Conservation (phyloP, 2,329 filamentous ascomycete genomes). For the Podosphaera aphanis region DNA sequence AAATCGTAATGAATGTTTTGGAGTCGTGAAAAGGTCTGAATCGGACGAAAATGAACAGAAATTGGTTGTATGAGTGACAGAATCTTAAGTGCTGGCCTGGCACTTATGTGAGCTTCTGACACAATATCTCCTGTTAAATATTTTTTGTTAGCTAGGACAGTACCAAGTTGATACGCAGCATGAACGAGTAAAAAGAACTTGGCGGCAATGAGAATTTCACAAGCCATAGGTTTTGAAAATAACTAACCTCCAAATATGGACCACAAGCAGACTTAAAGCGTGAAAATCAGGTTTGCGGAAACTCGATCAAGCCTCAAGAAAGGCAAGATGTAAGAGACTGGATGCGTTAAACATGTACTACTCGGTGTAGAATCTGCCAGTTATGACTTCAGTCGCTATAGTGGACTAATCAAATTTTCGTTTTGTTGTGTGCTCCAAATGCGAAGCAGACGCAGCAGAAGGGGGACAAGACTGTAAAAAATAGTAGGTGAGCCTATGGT, state of each 20-base stretch:
- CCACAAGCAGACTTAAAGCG: not conserved
- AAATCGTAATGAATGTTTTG: no score
- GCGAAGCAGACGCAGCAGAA: not conserved
- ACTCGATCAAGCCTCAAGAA: not conserved
- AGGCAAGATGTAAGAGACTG: not conserved
- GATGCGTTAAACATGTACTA: not conserved
- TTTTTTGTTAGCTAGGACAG: not conserved
- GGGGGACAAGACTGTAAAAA: not conserved
- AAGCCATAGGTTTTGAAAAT: not conserved
- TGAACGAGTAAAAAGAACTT: not conserved
- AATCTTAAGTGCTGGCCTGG: not conserved
- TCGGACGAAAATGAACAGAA: not conserved
- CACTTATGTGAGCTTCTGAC: not conserved
- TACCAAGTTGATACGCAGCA: not conserved
- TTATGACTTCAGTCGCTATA: not conserved
- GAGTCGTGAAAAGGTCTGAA: not conserved
- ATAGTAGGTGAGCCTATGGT: not conserved
- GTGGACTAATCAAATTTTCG: not conserved
- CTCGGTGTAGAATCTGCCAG: not conserved
- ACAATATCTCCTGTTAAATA: not conserved
- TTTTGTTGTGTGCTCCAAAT: not conserved
- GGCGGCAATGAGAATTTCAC: not conserved
- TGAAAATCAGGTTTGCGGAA: not conserved
- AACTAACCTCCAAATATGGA: not conserved
- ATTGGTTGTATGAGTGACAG: not conserved